phyloP scores from a whole-genome alignment of 2,329 filamentous ascomycete species.

The Aspergillus texensis region DNA sequence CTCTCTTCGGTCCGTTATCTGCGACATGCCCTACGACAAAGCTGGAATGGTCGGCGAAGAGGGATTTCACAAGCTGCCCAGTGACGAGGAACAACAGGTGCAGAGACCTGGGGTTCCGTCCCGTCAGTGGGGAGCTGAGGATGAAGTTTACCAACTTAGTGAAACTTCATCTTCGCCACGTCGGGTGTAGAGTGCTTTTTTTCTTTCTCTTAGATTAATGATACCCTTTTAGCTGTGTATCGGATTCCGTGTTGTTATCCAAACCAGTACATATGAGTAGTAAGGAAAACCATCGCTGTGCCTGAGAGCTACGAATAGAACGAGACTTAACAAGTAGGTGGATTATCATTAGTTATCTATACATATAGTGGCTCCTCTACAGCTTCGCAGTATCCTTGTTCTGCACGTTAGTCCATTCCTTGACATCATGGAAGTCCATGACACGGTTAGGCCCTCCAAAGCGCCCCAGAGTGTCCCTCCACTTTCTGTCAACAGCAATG shows the following conservation, averaged over 20 bases:
- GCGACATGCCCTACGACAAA: slow-evolving; percentile 54
- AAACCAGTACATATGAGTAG: not conserved
- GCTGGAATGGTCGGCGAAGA: slow-evolving; percentile 24
- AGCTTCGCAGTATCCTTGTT: slow-evolving; percentile 22
- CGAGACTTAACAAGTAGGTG: no score
- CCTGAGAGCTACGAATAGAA: not conserved
- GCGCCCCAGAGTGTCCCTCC: slow-evolving; percentile 50
- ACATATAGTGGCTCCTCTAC: slow-evolving; percentile 5
- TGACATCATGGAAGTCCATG: slow-evolving; percentile 50
- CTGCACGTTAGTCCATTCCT: slow-evolving; percentile 42
- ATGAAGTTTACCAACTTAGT: slow-evolving; percentile 30
- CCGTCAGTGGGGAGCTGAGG: slow-evolving; percentile 16
- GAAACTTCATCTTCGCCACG: slow-evolving; percentile 20
- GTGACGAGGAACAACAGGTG: slow-evolving; percentile 37
- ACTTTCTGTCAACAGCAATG: slow-evolving; percentile 48
- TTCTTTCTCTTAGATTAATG: not conserved
- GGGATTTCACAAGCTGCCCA: slow-evolving; percentile 33
- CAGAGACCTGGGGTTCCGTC: slow-evolving; percentile 17
- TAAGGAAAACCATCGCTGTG: not conserved
- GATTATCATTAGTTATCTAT: not conserved
- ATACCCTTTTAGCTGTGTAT: slow-evolving; percentile 4
- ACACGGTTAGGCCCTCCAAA: slow-evolving; percentile 51
- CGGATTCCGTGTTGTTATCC: not conserved
- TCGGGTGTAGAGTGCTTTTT: slow-evolving; percentile 6
- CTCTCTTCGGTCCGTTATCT: slow-evolving; percentile 51